phyloP scores from a whole-genome alignment of 768 basidiomycete genomes.

The Calocybe gangraenosa region DNA sequence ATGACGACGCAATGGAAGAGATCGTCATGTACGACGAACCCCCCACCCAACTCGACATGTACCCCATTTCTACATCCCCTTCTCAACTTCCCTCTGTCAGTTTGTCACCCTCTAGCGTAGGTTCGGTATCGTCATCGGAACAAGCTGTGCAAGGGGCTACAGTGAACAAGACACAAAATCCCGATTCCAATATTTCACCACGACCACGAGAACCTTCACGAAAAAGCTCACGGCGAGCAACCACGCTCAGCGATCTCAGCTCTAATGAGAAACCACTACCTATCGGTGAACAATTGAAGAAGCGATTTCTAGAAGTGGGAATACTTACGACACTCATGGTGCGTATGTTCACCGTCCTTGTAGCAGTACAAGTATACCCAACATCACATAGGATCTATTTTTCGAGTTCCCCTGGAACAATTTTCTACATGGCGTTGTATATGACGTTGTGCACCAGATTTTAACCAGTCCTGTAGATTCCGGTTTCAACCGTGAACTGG shows the following conservation, averaged over 20 bases:
- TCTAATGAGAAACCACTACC: conserved; percentile 37
- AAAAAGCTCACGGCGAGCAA: conserved; percentile 48
- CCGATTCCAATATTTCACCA: conserved; percentile 24
- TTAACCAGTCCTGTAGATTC: conserved; percentile 82
- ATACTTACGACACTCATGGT: conserved; percentile 78
- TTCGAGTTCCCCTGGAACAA: conserved; percentile 98
- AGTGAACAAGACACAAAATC: conserved; percentile 18
- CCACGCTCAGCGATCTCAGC: conserved; percentile 24
- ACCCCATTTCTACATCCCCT: conserved; percentile 23
- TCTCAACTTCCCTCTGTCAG: conserved; percentile 19
- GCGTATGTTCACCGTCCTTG: conserved; percentile 22
- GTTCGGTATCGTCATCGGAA: conserved; percentile 26
- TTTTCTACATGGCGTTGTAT: conserved; percentile 94
- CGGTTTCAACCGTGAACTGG: conserved; percentile 82
- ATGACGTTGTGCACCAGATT: conserved; percentile 94
- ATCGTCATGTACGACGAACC: conserved; percentile 73
- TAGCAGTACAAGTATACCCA: neutral
- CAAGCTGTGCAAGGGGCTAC: conserved; percentile 21
- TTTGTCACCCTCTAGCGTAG: conserved; percentile 26
- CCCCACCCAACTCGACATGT: conserved; percentile 26
- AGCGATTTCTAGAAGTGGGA: conserved; percentile 66
- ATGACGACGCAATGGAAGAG: conserved; percentile 81
- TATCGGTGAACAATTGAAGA: conserved; percentile 79
- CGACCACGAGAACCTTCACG: conserved; percentile 38
- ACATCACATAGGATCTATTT: conserved; percentile 73